These are phyloP conservation scores for Pseudozyma thailandica DNA, from an alignment of 1,284 basidiomycete species.

Conservation along the genomic window DNA sequence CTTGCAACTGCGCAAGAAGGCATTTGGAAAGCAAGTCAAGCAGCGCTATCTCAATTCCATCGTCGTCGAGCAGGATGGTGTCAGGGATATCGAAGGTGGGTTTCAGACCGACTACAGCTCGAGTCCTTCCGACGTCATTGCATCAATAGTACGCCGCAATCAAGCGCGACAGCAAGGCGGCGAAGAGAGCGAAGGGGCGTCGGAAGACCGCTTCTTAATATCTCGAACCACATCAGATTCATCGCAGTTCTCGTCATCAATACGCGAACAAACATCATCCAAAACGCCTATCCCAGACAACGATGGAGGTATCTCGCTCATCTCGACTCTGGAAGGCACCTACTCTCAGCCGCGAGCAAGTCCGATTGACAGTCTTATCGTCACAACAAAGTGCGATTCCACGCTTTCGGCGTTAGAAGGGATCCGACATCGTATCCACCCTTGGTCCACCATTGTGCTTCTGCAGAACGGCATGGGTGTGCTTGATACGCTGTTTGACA, in stretches of 20 bases:
- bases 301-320: conserved; percentile 44
- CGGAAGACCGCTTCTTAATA: conserved; percentile 25
- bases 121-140: conserved; percentile 33
- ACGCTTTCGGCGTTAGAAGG: conserved; percentile 74
- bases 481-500: conserved; percentile 79
- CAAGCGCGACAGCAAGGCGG: conserved; percentile 4
- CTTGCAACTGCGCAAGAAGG: conserved; percentile 48
- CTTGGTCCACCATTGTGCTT: conserved; percentile 83
- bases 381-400: conserved; percentile 82
- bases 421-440: conserved; percentile 76
- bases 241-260: conserved; percentile 8
- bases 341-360: conserved; percentile 33
- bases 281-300: conserved; percentile 35
- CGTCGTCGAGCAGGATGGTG: conserved; percentile 52
- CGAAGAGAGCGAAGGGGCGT: conserved; percentile 11
- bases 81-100: conserved; percentile 43
- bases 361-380: conserved; percentile 73
- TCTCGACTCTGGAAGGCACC: conserved; percentile 27
- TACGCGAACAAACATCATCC: conserved; percentile 25
- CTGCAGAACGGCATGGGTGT: conserved; percentile 91
- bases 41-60: conserved; percentile 30
- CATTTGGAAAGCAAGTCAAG: conserved; percentile 25
- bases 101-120: conserved; percentile 50
- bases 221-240: conserved; percentile 19
- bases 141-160: conserved; percentile 26